phyloP scores from a whole-genome alignment of 352 stramenopile genomes.

The Phytophthora litchii region DNA sequence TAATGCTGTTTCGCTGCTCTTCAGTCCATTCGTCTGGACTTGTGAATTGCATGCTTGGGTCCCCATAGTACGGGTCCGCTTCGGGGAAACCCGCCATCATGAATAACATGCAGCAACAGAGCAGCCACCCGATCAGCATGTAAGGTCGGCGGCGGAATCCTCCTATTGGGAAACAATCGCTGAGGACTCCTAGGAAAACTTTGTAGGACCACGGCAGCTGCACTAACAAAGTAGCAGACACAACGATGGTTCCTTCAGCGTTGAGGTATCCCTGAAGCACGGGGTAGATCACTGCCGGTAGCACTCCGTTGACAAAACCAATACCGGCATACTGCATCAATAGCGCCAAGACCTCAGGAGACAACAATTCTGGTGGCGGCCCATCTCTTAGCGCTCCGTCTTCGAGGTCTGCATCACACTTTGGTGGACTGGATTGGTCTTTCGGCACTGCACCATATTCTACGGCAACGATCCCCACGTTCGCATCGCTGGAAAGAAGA shows the following conservation, averaged over 20 bases:
- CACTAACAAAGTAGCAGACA: constrained; percentile 53
- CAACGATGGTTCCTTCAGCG: constrained; percentile 56
- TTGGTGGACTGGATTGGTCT: neutral
- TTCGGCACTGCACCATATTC: constrained; percentile 10
- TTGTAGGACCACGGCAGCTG: constrained; percentile 70
- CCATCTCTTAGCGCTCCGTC: constrained; percentile 41
- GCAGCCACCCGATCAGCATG: constrained; percentile 60
- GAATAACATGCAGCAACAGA: constrained; percentile 57
- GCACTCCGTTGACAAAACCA: constrained; percentile 51
- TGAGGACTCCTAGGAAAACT: constrained; percentile 60
- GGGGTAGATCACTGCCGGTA: constrained; percentile 60
- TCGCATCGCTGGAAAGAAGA: constrained; percentile 12
- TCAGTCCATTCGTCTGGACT: constrained; percentile 41
- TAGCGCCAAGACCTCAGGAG: constrained; percentile 38
- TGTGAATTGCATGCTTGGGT: constrained; percentile 38
- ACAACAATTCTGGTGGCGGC: constrained; percentile 37
- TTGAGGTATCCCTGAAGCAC: constrained; percentile 67
- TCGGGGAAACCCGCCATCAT: constrained; percentile 48
- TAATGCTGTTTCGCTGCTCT: constrained; percentile 44
- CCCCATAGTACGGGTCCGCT: constrained; percentile 52
- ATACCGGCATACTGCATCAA: constrained; percentile 63
- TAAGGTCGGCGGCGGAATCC: constrained; percentile 63
- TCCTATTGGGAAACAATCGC: constrained; percentile 65
- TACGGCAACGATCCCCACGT: constrained; percentile 4
- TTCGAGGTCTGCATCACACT: constrained; percentile 16